A percentile compares a stretch with the other conserved stretches of the same genome.
phyloP scores from a whole-genome alignment of 257 asterid genomes.

The Prunella vulgaris region DNA sequence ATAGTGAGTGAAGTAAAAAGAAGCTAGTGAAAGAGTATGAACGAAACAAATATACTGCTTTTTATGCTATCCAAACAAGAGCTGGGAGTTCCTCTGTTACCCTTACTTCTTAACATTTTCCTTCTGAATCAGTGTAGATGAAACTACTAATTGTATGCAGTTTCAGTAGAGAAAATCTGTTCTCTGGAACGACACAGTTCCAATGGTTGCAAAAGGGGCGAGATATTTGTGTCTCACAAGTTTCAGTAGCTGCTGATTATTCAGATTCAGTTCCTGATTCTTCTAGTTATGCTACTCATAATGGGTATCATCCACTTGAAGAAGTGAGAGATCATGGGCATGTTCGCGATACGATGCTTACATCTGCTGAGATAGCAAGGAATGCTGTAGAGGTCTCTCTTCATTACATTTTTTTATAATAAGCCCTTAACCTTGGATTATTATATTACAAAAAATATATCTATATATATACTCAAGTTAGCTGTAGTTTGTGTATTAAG shows the following conservation, averaged over 20 bases:
- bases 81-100: not conserved
- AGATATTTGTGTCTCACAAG: conserved; percentile 41
- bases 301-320: conserved; percentile 79
- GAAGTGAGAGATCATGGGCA: conserved; percentile 49
- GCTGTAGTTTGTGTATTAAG: not conserved
- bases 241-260: conserved; percentile 77
- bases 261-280: conserved; percentile 81
- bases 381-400: conserved; percentile 61
- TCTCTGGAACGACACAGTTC: conserved; percentile 45
- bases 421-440: conserved; percentile 18
- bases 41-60: not conserved
- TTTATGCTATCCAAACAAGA: conserved; percentile 1
- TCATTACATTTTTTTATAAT: not conserved
- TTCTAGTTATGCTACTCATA: conserved; percentile 38
- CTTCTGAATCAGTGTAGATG: conserved; percentile 6
- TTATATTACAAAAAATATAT: not conserved
- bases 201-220: conserved; percentile 42
- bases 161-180: conserved; percentile 46
- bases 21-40: not conserved
- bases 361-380: conserved; percentile 77
- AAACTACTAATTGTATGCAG: conserved; percentile 27
- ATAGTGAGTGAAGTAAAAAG: not conserved
- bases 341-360: conserved; percentile 45
- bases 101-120: conserved; percentile 9
- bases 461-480: not conserved